Evolutionary conservation across 208 protist genomes (phyloP), one percentile per base, ranked within the genome.

Genomic region (Leishmania tarentolae): DNA sequence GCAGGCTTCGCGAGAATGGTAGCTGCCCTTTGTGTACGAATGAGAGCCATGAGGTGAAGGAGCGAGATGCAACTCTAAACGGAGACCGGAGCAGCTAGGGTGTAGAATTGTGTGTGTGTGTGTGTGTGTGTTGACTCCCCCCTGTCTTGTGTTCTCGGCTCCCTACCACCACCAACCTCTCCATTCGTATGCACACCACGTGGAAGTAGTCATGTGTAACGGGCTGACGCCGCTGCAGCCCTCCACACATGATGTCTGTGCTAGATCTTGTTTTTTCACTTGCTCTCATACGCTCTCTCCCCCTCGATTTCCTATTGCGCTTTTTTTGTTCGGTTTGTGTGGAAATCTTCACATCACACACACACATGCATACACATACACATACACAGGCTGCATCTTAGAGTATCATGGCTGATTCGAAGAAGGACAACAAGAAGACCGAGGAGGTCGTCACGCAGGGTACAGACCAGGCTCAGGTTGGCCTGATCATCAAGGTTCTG

Each of bases 401-500:
- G 56, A 40, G 31, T 31, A 84, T 47, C 70, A 92, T 93, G 88
- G 87, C 90, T 82, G 88, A 93, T 82, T 81, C 91, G 42, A 97
- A 97, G 89, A 97, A 97, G 90, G 92, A 96, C 57, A 95, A 87
- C 84, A 97, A 97, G 92, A 90, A 89, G 87, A 81, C 71, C 83
- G 95, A 95, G 84, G 95, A 98, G 85, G 91, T 90, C 73, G 91
- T 89, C 28, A 89, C 89, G 75, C 81, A 90, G 83, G 87, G 85
- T 81, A 84, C 81, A 47, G 93, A 97, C 84, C 86, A 97, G 84
- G 94, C 93, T 35, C 97, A 98, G 86, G 91, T 99, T 79, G 99
- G 98, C 47, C 84, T 98, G 70, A 99, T 99, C 84, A 99, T 96
- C 70, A 99, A 99, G 90, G 93, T 99, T 72, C 91, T 99, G 76